Conservation (phyloP, 371 early-diverging fungal species). For the Lichtheimia ornata region DNA sequence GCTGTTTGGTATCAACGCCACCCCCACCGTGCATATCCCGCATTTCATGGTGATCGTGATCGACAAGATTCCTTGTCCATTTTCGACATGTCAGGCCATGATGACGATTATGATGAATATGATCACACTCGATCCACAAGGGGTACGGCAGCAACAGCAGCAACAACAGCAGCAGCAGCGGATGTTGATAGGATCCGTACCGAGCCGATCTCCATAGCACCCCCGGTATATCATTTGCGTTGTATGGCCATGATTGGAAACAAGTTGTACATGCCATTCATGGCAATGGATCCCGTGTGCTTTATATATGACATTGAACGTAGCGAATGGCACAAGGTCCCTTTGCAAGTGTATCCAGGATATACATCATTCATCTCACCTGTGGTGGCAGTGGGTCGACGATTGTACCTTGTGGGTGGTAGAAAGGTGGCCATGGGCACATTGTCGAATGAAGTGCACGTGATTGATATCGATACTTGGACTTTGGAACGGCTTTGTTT, state of each 20-base stretch:
- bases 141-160: too few relatives aligned
- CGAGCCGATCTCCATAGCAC: neutral
- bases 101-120: neutral
- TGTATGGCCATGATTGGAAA: conserved; percentile 21
- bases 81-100: neutral
- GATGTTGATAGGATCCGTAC: neutral
- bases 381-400: conserved; percentile 16
- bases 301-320: conserved; percentile 20
- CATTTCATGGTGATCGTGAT: too few relatives aligned
- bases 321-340: conserved; percentile 12
- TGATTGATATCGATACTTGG: conserved; percentile 16
- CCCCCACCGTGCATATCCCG: too few relatives aligned
- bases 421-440: conserved; percentile 15
- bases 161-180: too few relatives aligned
- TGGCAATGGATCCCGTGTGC: conserved; percentile 25
- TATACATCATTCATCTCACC: conserved; percentile 21
- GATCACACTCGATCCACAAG: neutral
- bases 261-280: conserved; percentile 24
- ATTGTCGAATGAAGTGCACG: conserved; percentile 19
- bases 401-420: conserved; percentile 27
- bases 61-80: conserved; percentile 2
- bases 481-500: conserved; percentile 7
- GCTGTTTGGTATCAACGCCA: conserved; percentile 5
- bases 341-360: conserved; percentile 1
- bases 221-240: conserved; percentile 17